These are phyloP conservation scores for Datura wrightii DNA, from an alignment of 257 asterid species.

Conservation along the genomic window DNA sequence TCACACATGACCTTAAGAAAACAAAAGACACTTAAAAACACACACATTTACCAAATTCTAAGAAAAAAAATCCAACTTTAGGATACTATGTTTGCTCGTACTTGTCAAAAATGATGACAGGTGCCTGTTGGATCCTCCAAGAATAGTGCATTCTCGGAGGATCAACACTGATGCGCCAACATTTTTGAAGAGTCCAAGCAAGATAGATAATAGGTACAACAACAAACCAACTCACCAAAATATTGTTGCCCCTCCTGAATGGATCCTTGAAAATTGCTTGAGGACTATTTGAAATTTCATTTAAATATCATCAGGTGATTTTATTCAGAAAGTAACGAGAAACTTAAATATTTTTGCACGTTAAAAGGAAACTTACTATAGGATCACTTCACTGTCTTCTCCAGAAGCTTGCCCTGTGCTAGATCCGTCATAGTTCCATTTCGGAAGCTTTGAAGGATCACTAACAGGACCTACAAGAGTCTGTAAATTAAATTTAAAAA, in stretches of 20 bases:
- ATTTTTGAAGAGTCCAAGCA: background rate
- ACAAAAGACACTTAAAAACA: slow-evolving; percentile 2
- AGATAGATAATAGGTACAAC: background rate
- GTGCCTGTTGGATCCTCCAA: background rate
- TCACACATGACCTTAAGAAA: slow-evolving; percentile 84
- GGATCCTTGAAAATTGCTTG: slow-evolving; percentile 99
- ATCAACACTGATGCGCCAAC: background rate
- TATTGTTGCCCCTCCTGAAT: slow-evolving; percentile 94
- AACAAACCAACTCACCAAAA: slow-evolving; percentile 64
- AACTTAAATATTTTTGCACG: background rate
- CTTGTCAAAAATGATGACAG: background rate
- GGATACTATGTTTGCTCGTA: background rate
- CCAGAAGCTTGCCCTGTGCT: slow-evolving; percentile 99
- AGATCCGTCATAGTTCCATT: slow-evolving; percentile 98
- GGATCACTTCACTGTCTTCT: slow-evolving; percentile 96
- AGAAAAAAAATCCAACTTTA: background rate
- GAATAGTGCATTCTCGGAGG: background rate
- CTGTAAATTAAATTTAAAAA: slow-evolving; percentile 43
- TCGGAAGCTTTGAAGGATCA: slow-evolving; percentile 95
- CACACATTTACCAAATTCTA: background rate
- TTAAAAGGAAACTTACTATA: slow-evolving; percentile 62
- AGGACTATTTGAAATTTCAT: slow-evolving; percentile 58
- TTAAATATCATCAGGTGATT: background rate
- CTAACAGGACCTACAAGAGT: slow-evolving; percentile 78
- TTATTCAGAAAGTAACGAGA: background rate